phyloP scores from a whole-genome alignment of 805 yeast genomes.

The Lachancea mirantina region DNA sequence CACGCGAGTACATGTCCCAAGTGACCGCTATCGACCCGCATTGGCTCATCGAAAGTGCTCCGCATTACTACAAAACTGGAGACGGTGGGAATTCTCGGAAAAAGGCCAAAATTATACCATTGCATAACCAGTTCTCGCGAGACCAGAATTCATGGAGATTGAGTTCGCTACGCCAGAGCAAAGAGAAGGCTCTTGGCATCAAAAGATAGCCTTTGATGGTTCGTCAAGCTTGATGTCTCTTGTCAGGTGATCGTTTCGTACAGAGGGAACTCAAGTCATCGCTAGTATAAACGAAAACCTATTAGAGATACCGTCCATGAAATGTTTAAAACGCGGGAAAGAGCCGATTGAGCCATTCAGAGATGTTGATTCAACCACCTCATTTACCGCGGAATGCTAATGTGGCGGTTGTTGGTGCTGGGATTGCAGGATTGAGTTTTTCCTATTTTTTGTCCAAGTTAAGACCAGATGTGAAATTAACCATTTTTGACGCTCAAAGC shows the following conservation, averaged over 20 bases:
- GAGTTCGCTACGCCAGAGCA: constrained; percentile 36
- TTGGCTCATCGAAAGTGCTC: constrained; percentile 68
- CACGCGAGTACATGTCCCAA: constrained; percentile 88
- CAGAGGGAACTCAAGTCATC: too few species aligned
- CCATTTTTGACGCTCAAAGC: constrained; percentile 48
- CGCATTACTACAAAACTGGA: constrained; percentile 66
- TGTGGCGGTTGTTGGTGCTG: constrained; percentile 79
- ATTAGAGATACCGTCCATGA: background rate
- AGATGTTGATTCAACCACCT: constrained; percentile 16
- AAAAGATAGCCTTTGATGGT: constrained; percentile 17
- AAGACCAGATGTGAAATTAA: constrained; percentile 70
- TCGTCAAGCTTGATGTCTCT: constrained; percentile 4
- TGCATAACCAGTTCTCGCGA: constrained; percentile 52
- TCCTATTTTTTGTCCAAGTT: constrained; percentile 59
- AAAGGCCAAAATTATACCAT: constrained; percentile 64
- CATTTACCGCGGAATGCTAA: constrained; percentile 28
- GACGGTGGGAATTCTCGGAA: constrained; percentile 46
- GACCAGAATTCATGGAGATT: constrained; percentile 73
- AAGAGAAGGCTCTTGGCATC: constrained; percentile 27
- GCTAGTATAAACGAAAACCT: background rate
- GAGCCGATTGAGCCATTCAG: background rate
- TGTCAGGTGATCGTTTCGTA: constrained; percentile 1
- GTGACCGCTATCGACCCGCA: constrained; percentile 73
- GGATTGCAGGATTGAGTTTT: constrained; percentile 77
- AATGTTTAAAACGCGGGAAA: background rate